phyloP scores from a whole-genome alignment of 495 filamentous ascomycete genomes.

The Neurospora terricola region DNA sequence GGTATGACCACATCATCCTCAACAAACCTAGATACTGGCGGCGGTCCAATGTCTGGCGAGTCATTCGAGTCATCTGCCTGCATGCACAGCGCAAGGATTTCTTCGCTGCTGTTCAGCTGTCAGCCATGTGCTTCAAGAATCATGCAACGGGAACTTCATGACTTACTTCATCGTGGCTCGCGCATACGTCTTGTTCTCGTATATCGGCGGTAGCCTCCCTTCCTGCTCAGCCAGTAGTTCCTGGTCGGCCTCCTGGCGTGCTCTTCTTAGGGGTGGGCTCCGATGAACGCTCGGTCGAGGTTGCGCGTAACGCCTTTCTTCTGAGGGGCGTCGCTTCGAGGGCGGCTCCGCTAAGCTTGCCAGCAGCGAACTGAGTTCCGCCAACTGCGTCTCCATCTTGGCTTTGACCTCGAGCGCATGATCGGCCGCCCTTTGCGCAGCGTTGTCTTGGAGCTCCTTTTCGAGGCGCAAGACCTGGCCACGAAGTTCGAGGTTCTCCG shows the following conservation, averaged over 20 bases:
- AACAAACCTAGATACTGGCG: conserved; percentile 53
- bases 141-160: not conserved
- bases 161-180: conserved; percentile 65
- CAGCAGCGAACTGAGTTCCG: conserved; percentile 56
- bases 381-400: conserved; percentile 59
- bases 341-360: conserved; percentile 47
- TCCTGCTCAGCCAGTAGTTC: conserved; percentile 47
- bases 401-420: conserved; percentile 58
- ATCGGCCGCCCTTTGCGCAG: conserved; percentile 41
- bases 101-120: conserved; percentile 20
- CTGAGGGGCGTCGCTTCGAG: conserved; percentile 27
- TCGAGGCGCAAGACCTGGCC: conserved; percentile 67
- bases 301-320: conserved; percentile 19
- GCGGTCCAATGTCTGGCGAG: conserved; percentile 58
- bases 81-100: conserved; percentile 39
- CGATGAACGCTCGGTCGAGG: conserved; percentile 21
- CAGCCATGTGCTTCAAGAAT: conserved; percentile 1
- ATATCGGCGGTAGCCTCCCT: conserved; percentile 67
- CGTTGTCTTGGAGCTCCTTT: conserved; percentile 47
- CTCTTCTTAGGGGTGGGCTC: conserved; percentile 32
- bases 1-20: conserved; percentile 47
- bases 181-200: conserved; percentile 71
- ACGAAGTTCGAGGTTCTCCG: conserved; percentile 79
- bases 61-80: conserved; percentile 39
- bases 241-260: conserved; percentile 39